Percentiles rank a stretch among this genome's conserved stretches.
Conservation (phyloP, 139 green algal genomes). For the Picocystis salinarum region DNA sequence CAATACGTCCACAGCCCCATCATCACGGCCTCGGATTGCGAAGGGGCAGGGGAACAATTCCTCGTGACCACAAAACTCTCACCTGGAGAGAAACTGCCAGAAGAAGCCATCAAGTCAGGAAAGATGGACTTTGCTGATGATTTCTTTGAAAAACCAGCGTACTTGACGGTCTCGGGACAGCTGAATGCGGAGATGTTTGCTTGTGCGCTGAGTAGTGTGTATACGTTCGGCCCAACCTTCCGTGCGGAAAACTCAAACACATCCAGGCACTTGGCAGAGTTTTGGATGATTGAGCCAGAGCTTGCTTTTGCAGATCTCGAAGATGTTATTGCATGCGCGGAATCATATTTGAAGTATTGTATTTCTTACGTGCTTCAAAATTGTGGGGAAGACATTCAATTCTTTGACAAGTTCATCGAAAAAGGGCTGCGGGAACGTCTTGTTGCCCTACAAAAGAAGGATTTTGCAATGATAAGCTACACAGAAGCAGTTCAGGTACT, state of each 20-base stretch:
- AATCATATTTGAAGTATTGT: conserved; percentile 46
- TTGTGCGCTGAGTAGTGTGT: conserved; percentile 29
- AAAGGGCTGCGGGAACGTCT: conserved; percentile 25
- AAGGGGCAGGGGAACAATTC: conserved; percentile 2
- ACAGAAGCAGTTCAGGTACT: conserved; percentile 50
- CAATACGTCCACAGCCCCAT: conserved; percentile 2
- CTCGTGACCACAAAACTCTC: neutral
- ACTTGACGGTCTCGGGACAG: conserved; percentile 8
- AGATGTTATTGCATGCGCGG: conserved; percentile 37
- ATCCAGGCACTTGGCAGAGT: conserved; percentile 56
- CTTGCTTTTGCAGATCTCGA: conserved; percentile 50
- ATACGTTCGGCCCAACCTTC: conserved; percentile 54
- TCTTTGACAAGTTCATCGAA: conserved; percentile 41
- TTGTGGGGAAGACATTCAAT: conserved; percentile 45
- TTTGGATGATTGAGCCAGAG: conserved; percentile 80
- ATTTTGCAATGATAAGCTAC: conserved; percentile 43
- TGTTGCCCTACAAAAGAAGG: conserved; percentile 3
- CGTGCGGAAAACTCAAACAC: conserved; percentile 32
- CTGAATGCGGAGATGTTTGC: conserved; percentile 30
- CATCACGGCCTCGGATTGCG: conserved; percentile 1
- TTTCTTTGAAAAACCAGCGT: neutral
- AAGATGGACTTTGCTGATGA: neutral
- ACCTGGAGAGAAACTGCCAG: neutral
- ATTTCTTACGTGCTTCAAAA: conserved; percentile 29
- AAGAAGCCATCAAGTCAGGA: neutral